Evolutionary conservation across 73 alveolate genomes (phyloP).

Genomic region (Paramecium pentaurelia): DNA sequence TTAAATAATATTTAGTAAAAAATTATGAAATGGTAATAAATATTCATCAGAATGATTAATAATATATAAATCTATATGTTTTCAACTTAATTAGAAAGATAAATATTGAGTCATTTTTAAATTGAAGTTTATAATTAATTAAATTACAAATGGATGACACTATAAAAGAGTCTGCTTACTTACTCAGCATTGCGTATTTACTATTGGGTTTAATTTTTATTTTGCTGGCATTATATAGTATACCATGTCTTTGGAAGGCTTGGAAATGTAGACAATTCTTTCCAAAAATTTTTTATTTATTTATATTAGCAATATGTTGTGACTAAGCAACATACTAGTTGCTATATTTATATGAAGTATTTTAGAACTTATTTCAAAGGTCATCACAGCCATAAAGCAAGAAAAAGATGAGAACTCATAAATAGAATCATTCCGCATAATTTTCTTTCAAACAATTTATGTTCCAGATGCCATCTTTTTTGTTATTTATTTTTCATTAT

Average conservation of each 20-base stretch:
- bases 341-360: not conserved
- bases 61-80: not conserved
- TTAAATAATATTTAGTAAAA: too few relatives aligned
- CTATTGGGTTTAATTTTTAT: slow-evolving; percentile 5
- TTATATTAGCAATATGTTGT: not conserved
- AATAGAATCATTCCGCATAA: not conserved
- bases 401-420: not conserved
- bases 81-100: not conserved
- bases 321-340: slow-evolving; percentile 11
- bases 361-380: not conserved
- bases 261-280: not conserved
- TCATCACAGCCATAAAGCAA: not conserved
- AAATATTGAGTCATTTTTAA: not conserved
- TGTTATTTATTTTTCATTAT: not conserved
- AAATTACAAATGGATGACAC: not conserved
- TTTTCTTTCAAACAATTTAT: not conserved
- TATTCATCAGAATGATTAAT: not conserved
- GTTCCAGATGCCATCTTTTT: slow-evolving; percentile 43
- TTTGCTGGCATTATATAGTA: not conserved
- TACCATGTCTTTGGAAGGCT: not conserved
- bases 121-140: not conserved
- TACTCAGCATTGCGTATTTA: not conserved
- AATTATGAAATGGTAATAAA: not conserved
- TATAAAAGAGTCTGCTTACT: not conserved
- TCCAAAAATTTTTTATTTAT: not conserved